These are phyloP conservation scores for Nothophytophthora sp. DNA, from an alignment of 352 stramenopile genomes.

Conservation along the genomic window DNA sequence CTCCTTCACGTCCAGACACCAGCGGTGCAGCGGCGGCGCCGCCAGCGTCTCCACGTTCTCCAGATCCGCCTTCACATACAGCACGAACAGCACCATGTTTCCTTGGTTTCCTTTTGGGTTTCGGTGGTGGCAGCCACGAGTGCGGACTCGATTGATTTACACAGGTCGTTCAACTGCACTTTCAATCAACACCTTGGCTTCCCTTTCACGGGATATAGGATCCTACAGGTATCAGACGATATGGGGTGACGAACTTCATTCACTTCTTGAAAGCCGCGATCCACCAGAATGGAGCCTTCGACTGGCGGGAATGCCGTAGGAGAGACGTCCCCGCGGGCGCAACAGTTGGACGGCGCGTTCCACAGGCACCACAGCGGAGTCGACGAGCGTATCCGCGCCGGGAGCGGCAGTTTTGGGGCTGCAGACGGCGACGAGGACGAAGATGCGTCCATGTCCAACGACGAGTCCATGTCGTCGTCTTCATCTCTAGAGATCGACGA, in stretches of 20 bases:
- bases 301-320: slow-evolving; percentile 5
- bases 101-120: slow-evolving; percentile 19
- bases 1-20: slow-evolving; percentile 88
- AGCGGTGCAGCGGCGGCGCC: slow-evolving; percentile 68
- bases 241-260: too few relatives aligned
- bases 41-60: slow-evolving; percentile 84
- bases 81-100: slow-evolving; percentile 82
- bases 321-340: slow-evolving; percentile 6
- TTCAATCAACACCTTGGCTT: too few relatives aligned
- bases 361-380: slow-evolving; percentile 4
- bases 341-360: slow-evolving; percentile 10
- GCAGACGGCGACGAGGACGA: slow-evolving; percentile 21
- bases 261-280: slow-evolving; percentile 6
- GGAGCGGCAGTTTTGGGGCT: slow-evolving; percentile 16
- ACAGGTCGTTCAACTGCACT: too few relatives aligned
- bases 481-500: slow-evolving; percentile 45
- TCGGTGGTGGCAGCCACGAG: neutral
- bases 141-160: neutral
- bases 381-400: slow-evolving; percentile 29
- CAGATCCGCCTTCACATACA: slow-evolving; percentile 88
- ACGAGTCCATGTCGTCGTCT: slow-evolving; percentile 60
- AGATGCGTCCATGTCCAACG: slow-evolving; percentile 58
- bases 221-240: too few relatives aligned
- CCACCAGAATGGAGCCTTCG: neutral
- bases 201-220: too few relatives aligned